phyloP scores from a whole-genome alignment of 495 filamentous ascomycete genomes.

The Penicillium ochrochloron region DNA sequence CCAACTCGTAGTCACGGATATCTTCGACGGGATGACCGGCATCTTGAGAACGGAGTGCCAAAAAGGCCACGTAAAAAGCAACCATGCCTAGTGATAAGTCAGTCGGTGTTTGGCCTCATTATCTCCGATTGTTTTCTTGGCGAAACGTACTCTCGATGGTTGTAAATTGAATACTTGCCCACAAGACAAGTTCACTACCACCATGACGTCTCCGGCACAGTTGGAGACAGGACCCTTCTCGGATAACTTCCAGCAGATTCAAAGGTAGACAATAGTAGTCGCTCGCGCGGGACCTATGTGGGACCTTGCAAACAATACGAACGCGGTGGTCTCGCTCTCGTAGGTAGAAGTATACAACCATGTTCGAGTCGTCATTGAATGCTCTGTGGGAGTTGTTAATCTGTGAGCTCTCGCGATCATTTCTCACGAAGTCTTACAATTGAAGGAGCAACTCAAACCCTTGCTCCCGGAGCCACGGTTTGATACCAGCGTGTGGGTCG shows the following conservation, averaged over 20 bases:
- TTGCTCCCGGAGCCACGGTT: conserved; percentile 40
- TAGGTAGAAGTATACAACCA: conserved; percentile 61
- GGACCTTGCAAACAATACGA: conserved; percentile 60
- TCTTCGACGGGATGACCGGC: conserved; percentile 51
- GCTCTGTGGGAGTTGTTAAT: conserved; percentile 28
- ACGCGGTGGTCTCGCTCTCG: conserved; percentile 57
- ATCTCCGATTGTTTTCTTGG: neutral
- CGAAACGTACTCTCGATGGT: conserved; percentile 59
- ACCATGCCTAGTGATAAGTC: conserved; percentile 61
- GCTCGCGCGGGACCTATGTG: conserved; percentile 38
- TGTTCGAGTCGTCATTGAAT: conserved; percentile 46
- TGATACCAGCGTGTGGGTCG: conserved; percentile 42
- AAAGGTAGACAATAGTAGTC: conserved; percentile 56
- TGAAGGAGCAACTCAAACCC: conserved; percentile 49
- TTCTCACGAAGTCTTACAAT: conserved; percentile 40
- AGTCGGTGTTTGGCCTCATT: conserved; percentile 1
- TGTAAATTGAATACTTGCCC: conserved; percentile 62
- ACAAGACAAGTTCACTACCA: conserved; percentile 52
- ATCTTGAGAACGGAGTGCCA: conserved; percentile 75
- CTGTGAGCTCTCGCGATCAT: neutral
- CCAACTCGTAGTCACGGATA: conserved; percentile 63
- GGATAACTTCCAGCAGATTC: conserved; percentile 57
- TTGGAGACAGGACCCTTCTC: conserved; percentile 57
- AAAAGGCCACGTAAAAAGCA: conserved; percentile 76
- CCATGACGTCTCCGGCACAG: conserved; percentile 53